Evolutionary conservation across 2,329 filamentous ascomycete species (phyloP).

Genomic region (Meredithiella fracta): DNA sequence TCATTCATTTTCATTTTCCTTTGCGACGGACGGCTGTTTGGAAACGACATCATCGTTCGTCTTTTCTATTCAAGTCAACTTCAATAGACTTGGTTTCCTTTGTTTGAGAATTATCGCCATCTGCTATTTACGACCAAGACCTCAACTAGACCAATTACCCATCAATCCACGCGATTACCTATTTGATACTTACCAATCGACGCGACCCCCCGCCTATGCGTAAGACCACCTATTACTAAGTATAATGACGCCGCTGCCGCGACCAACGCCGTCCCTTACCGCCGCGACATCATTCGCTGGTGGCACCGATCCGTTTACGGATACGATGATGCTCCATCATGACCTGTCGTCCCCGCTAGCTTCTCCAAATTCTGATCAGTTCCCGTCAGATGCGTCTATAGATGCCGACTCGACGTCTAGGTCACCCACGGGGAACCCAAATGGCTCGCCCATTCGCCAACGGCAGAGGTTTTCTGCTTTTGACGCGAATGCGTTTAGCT

Average conservation of each 20-base stretch:
- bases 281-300: conserved; percentile 13
- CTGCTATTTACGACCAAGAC: background rate
- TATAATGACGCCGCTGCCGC: conserved; percentile 9
- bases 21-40: background rate
- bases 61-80: background rate
- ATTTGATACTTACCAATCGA: background rate
- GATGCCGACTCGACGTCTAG: conserved; percentile 4
- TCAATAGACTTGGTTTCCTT: background rate
- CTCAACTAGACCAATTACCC: background rate
- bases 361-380: conserved; percentile 4
- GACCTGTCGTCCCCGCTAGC: conserved; percentile 3
- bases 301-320: conserved; percentile 10
- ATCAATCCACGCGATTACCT: background rate
- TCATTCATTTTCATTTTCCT: background rate
- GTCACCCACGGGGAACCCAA: background rate
- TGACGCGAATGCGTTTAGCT: conserved; percentile 61
- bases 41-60: background rate
- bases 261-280: conserved; percentile 9
- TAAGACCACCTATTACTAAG: background rate
- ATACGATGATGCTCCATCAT: background rate
- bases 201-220: background rate
- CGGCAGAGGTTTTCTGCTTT: conserved; percentile 67
- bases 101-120: background rate
- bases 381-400: conserved; percentile 10
- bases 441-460: conserved; percentile 14